A percentile compares a stretch with the other conserved stretches of the same genome.
Evolutionary conservation across 1,284 basidiomycete species (phyloP).

Genomic region (Austroboletus novae-zelandiae): DNA sequence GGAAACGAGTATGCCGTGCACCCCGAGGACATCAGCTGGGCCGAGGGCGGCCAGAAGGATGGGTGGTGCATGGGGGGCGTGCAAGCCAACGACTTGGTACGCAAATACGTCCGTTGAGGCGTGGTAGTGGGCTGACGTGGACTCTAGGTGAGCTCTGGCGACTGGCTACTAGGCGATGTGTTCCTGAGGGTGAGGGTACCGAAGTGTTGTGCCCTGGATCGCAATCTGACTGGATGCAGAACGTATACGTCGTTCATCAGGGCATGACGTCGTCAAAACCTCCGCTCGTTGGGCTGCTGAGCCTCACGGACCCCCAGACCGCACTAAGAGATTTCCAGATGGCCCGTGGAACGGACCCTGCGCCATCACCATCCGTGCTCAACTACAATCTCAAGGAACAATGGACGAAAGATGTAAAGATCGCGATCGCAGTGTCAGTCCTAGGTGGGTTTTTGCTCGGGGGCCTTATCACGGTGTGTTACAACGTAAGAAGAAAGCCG

Average conservation of each 20-base stretch:
- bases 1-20: constrained; percentile 45
- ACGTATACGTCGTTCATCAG: constrained; percentile 53
- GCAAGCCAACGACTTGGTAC: constrained; percentile 52
- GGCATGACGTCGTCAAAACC: constrained; percentile 39
- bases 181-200: constrained; percentile 48
- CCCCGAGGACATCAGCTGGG: constrained; percentile 54
- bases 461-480: constrained; percentile 23
- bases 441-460: constrained; percentile 35
- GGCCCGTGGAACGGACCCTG: constrained; percentile 44
- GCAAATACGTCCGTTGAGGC: constrained; percentile 9
- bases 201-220: neutral
- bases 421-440: constrained; percentile 18
- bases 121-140: constrained; percentile 2
- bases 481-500: constrained; percentile 4
- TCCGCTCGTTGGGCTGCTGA: constrained; percentile 48
- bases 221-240: constrained; percentile 32
- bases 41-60: constrained; percentile 35
- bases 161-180: constrained; percentile 60
- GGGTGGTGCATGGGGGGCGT: constrained; percentile 60
- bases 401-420: constrained; percentile 16
- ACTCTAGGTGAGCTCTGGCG: constrained; percentile 52
- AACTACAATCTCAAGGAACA: constrained; percentile 8
- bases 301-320: constrained; percentile 41
- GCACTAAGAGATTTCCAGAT: constrained; percentile 42
- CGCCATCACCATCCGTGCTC: constrained; percentile 27